Evolutionary conservation across 2,329 filamentous ascomycete genomes (phyloP).

Genomic region (Myotisia sp.): DNA sequence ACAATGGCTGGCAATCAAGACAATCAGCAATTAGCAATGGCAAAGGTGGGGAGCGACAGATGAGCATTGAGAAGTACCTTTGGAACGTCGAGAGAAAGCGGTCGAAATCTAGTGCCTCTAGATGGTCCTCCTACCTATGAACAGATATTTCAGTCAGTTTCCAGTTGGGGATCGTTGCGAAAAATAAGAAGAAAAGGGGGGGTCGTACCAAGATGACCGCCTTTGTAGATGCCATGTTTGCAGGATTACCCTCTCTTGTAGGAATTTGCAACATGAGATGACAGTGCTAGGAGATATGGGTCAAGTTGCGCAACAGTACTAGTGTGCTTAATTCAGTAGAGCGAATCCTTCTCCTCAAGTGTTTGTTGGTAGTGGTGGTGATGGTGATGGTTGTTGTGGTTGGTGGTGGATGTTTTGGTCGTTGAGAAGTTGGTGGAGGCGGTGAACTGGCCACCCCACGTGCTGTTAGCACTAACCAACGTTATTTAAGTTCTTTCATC

Average conservation of each 20-base stretch:
- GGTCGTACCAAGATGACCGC: slow-evolving; percentile 71
- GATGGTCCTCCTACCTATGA: slow-evolving; percentile 82
- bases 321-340: too few relatives aligned
- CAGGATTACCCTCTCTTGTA: slow-evolving; percentile 24
- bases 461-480: too few relatives aligned
- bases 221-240: slow-evolving; percentile 55
- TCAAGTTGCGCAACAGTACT: too few relatives aligned
- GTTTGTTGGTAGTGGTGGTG: too few relatives aligned
- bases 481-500: too few relatives aligned
- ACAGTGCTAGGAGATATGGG: too few relatives aligned
- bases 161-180: too few relatives aligned
- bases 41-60: slow-evolving; percentile 10
- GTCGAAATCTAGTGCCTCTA: slow-evolving; percentile 86
- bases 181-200: background rate
- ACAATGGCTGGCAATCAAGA: slow-evolving; percentile 55
- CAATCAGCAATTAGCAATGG: background rate
- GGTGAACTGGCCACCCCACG: too few relatives aligned
- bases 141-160: background rate
- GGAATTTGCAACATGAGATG: slow-evolving; percentile 33
- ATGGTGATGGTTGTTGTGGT: too few relatives aligned
- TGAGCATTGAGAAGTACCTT: slow-evolving; percentile 53
- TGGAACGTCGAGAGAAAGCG: slow-evolving; percentile 85
- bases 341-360: too few relatives aligned
- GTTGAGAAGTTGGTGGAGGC: too few relatives aligned
- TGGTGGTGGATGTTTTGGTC: too few relatives aligned